A percentile compares a stretch with the other conserved stretches of the same genome.
phyloP scores from a whole-genome alignment of 2,329 filamentous ascomycete genomes.

The Graphilbum fragrans region DNA sequence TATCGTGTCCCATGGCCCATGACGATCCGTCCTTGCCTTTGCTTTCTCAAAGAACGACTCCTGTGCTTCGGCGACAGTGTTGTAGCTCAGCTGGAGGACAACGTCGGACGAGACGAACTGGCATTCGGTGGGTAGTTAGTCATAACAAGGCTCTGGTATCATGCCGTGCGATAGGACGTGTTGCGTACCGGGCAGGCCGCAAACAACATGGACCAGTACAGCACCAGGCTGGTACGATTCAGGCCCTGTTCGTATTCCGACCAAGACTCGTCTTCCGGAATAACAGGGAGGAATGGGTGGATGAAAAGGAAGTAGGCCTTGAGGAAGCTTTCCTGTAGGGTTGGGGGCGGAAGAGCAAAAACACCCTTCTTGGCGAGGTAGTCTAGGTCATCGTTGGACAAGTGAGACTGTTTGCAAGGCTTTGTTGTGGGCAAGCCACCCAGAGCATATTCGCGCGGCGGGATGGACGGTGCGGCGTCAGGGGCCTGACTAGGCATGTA shows the following conservation, averaged over 20 bases:
- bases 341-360: neutral
- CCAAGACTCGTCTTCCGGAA: neutral
- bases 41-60: slow-evolving; percentile 1
- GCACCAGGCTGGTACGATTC: neutral
- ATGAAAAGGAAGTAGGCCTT: neutral
- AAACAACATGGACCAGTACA: neutral
- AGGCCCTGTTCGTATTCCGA: neutral
- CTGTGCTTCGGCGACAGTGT: neutral
- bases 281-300: neutral
- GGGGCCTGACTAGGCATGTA: neutral
- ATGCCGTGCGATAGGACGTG: neutral
- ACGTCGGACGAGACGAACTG: neutral
- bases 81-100: neutral
- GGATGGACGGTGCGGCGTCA: neutral
- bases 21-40: neutral
- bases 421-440: neutral
- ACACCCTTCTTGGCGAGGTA: slow-evolving; percentile 1
- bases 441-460: neutral
- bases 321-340: neutral
- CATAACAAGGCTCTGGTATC: neutral
- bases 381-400: neutral
- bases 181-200: neutral
- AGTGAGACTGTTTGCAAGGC: neutral
- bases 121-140: neutral
- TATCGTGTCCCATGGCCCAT: too few species aligned